Base-by-base conservation (phyloP, 352 stramenopile species). In the Globisporangium nagaii region DNA sequence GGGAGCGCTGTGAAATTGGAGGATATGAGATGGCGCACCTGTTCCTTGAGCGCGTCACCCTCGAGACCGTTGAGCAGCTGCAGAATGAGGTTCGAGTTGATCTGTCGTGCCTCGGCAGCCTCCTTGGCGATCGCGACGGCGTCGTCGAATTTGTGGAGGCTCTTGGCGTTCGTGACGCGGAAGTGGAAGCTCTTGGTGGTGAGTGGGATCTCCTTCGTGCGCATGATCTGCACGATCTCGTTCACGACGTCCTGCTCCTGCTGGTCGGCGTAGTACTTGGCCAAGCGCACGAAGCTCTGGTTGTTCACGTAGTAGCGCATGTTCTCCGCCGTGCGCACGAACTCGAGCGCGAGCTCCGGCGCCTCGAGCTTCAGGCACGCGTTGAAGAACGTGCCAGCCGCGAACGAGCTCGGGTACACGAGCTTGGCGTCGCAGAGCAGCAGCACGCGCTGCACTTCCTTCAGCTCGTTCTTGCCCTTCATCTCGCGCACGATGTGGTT, bases 401-500 rank as follows among this genome's bases (percentile, higher is more conserved):
- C 74, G 44, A 88, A 83, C 31, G 62, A 50, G 44, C 76, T 84
- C 19, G 83, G 82, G 75, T 85, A 88, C 42, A 72, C 75, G 55
- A 83, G 80, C 65, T 90, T 90, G 70, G 64, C 66, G 55, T 93
- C 84, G 55, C 79, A 90, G 35, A 91, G 67, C 58, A 91, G 64
- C 55, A 93, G 63, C 61, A 74, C 75, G 51, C 77, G 73, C 37
- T 90, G 81, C 53, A 90, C 84, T 47, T 87, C 62, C 36, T 61
- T 49, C 22, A 91, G 58, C 55, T 93, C 83, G 15, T 90, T 77
- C 35, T 70, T 61, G 44, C 75, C 79, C 70, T 91, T 79, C 70
- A 90, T 87, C 59, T 86, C 79, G 57, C 83, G 83, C 60, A 91
- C 80, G 22, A 93, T 70, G 56, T 85, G 78, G 63, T 93, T 77